Percentiles rank a stretch among this genome's conserved stretches.
Conservation (phyloP, 2,329 filamentous ascomycete genomes). For the Diaporthe caulivora region DNA sequence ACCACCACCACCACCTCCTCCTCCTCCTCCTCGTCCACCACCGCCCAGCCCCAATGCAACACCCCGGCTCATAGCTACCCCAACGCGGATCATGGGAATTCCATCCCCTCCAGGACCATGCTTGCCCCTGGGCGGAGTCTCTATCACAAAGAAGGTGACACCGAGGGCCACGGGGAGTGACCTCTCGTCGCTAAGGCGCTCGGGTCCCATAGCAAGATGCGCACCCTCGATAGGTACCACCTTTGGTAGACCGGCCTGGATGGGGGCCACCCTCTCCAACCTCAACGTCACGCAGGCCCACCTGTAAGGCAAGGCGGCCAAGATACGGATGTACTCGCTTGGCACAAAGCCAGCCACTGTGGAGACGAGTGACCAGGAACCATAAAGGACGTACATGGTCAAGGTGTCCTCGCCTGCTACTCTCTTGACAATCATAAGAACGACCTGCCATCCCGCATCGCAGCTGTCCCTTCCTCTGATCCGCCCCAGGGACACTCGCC, state of each 20-base stretch:
- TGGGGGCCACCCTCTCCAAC: constrained; percentile 10
- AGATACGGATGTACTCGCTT: constrained; percentile 3
- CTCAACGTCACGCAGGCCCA: constrained; percentile 20
- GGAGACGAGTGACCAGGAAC: background rate
- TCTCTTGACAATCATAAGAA: constrained; percentile 16
- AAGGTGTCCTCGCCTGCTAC: background rate
- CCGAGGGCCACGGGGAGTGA: constrained; percentile 3
- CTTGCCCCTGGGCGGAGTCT: constrained; percentile 12
- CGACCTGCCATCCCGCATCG: constrained; percentile 7
- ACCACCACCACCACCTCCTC: constrained; percentile 20
- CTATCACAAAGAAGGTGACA: constrained; percentile 13
- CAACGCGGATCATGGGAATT: constrained; percentile 25
- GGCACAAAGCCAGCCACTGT: constrained; percentile 4
- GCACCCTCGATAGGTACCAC: background rate
- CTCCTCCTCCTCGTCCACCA: no score
- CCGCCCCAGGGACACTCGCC: constrained; percentile 1
- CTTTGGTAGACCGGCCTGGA: background rate
- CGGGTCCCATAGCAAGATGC: background rate
- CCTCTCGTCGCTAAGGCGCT: background rate
- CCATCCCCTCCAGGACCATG: background rate
- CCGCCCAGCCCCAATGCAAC: constrained; percentile 4
- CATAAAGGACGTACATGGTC: background rate
- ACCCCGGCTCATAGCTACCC: constrained; percentile 4
- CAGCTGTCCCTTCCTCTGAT: background rate
- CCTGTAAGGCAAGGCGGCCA: constrained; percentile 19